Conservation (phyloP, 2,329 filamentous ascomycete genomes). For the Aspergillus ruber region DNA sequence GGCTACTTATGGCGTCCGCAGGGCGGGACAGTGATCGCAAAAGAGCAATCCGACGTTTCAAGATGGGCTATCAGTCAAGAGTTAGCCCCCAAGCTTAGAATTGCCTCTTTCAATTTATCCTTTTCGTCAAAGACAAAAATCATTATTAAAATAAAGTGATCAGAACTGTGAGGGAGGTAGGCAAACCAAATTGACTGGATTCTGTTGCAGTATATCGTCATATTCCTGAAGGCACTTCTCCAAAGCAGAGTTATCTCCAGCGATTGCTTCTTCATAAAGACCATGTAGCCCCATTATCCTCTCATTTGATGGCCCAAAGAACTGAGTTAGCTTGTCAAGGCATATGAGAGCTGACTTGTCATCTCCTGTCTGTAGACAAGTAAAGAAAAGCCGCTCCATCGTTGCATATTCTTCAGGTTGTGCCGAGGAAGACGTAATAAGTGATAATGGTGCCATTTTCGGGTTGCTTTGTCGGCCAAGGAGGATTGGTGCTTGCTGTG, state of each 20-base stretch:
- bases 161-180: background rate
- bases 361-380: conserved; percentile 78
- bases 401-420: conserved; percentile 74
- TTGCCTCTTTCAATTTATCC: background rate
- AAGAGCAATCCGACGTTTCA: conserved; percentile 77
- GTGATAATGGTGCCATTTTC: conserved; percentile 42
- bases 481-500: conserved; percentile 38
- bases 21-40: conserved; percentile 65
- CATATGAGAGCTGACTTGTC: conserved; percentile 69
- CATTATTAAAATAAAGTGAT: conserved; percentile 1
- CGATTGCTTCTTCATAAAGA: conserved; percentile 76
- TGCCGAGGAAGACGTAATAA: conserved; percentile 52
- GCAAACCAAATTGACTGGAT: conserved; percentile 73
- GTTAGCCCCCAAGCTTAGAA: background rate
- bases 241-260: conserved; percentile 59
- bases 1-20: conserved; percentile 65
- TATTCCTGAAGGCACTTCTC: conserved; percentile 69
- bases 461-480: conserved; percentile 44
- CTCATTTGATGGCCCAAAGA: conserved; percentile 81
- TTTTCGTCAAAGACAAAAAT: conserved; percentile 21
- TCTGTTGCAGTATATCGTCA: conserved; percentile 64
- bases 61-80: conserved; percentile 56
- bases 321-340: conserved; percentile 65
- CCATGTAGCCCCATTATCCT: conserved; percentile 77
- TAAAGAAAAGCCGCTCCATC: conserved; percentile 80